Conservation (phyloP, 202 grass and related monocot genomes). For the Digitaria exilis region DNA sequence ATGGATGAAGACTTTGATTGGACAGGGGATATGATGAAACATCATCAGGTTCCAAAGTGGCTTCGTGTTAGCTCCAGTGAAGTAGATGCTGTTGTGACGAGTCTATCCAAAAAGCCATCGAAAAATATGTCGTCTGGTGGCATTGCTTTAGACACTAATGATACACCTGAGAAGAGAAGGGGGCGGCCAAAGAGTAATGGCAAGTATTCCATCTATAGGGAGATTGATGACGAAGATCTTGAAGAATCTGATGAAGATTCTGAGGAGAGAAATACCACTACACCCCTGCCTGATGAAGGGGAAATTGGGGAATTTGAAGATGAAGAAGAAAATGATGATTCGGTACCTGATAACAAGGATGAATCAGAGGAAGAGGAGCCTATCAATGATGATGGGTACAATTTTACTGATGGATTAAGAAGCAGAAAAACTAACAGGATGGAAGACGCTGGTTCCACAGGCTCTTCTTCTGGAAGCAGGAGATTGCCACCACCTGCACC, state of each 20-base stretch:
- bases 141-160: slow-evolving; percentile 53
- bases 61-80: slow-evolving; percentile 78
- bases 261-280: slow-evolving; percentile 56
- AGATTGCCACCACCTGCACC: slow-evolving; percentile 73
- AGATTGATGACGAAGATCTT: slow-evolving; percentile 85
- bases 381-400: slow-evolving; percentile 44
- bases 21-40: slow-evolving; percentile 88
- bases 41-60: slow-evolving; percentile 91
- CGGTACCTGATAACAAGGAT: slow-evolving; percentile 66
- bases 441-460: slow-evolving; percentile 82
- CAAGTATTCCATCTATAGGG: slow-evolving; percentile 80
- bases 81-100: slow-evolving; percentile 64
- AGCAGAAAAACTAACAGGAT: slow-evolving; percentile 43
- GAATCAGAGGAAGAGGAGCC: slow-evolving; percentile 65
- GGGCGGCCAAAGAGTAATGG: slow-evolving; percentile 58
- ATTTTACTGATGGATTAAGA: slow-evolving; percentile 49
- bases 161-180: slow-evolving; percentile 78
- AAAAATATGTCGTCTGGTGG: slow-evolving; percentile 61
- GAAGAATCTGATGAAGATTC: slow-evolving; percentile 78
- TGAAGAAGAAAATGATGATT: slow-evolving; percentile 71
- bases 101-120: slow-evolving; percentile 78
- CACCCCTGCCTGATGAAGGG: slow-evolving; percentile 66
- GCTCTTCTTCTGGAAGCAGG: slow-evolving; percentile 91
- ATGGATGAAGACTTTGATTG: slow-evolving; percentile 99
- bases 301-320: slow-evolving; percentile 84